Base-by-base conservation (phyloP, 2,329 filamentous ascomycete species). In the Chaetomiaceae sp. region DNA sequence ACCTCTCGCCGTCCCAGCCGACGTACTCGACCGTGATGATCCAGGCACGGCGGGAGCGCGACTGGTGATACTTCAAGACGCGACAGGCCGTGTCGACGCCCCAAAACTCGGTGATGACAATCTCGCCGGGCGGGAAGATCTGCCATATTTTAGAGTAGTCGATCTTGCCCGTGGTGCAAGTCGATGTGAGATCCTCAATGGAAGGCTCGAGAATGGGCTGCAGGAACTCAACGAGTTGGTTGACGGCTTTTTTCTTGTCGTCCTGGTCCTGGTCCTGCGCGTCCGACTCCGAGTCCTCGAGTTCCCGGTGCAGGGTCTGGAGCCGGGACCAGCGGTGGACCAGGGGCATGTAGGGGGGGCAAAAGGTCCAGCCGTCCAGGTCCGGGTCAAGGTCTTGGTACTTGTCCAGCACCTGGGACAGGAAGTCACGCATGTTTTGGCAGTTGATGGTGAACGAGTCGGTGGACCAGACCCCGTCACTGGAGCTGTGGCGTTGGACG, bases 81-180 rank as follows among this genome's bases (percentile, higher is more conserved):
- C 66, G 66, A 35, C 60, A 67, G 17, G 70, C 56, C 2, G 65
- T 62, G n/a, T 71, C 65, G 48, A 69, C 61, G 13, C 66, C 66
- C 31, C 58, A 65, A 48, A 66, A 61, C 14, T 51, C 61, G 8
- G 65, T 66, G 7, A 61, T 47, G 6, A 66, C 67, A 3, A 69
- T 49, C 16, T 64, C 63, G 8, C 62, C 56, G 0, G 67, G 67
- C 0, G 66, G 55, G 46, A 69, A 70, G 42, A 70, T 63, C 44
- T 68, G 64, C 66, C 66, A 70, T 7, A 69, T 48, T 33, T 65
- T 58, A 0, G 59, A 17, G 34, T 64, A 69, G 17, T 39, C 50
- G 34, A 69, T 55, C 27, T 63, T 67, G 16, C 65, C 64, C 1
- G 66, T 65, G 39, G 58, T 45, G 14, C 54, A 59, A 8, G 60